These are phyloP conservation scores for Fusarium sororula DNA, from an alignment of 2,329 filamentous ascomycete genomes.

Conservation along the genomic window DNA sequence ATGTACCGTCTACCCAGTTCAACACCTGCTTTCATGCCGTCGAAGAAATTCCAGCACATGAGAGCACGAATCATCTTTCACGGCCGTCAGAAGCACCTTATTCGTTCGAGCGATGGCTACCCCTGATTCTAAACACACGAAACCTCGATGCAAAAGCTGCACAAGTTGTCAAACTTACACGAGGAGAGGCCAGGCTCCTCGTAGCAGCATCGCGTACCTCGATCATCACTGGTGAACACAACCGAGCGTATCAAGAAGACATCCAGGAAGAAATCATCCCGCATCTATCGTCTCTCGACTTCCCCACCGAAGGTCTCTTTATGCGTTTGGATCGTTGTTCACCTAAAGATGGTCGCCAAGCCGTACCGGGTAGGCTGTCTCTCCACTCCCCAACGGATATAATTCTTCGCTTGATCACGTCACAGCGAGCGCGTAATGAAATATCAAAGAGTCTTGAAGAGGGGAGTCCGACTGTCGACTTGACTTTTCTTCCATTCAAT, in stretches of 20 bases:
- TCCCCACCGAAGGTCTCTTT: slow-evolving; percentile 52
- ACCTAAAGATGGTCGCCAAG: slow-evolving; percentile 51
- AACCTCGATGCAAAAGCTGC: slow-evolving; percentile 32
- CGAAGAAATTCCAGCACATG: not conserved
- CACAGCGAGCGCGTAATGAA: slow-evolving; percentile 48
- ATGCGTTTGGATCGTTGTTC: slow-evolving; percentile 54
- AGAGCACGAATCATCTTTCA: not conserved
- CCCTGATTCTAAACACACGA: slow-evolving; percentile 50
- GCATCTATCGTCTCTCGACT: slow-evolving; percentile 34
- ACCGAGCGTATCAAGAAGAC: slow-evolving; percentile 6
- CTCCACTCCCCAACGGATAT: slow-evolving; percentile 47
- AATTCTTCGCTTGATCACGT: slow-evolving; percentile 51
- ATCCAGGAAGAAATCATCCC: slow-evolving; percentile 42
- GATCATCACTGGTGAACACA: slow-evolving; percentile 17
- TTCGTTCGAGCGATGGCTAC: slow-evolving; percentile 54
- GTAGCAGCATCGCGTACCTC: slow-evolving; percentile 45
- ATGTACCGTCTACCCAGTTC: slow-evolving; percentile 2
- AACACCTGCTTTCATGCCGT: slow-evolving; percentile 14
- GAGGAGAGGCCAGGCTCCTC: slow-evolving; percentile 44
- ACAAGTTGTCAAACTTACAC: slow-evolving; percentile 46
- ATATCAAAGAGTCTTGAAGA: slow-evolving; percentile 40
- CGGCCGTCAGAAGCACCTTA: slow-evolving; percentile 45
- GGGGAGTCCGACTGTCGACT: slow-evolving; percentile 32
- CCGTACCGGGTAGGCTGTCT: slow-evolving; percentile 33
- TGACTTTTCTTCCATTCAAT: slow-evolving; percentile 55